phyloP scores from a whole-genome alignment of 768 basidiomycete species.

The Infundibulicybe gibba region DNA sequence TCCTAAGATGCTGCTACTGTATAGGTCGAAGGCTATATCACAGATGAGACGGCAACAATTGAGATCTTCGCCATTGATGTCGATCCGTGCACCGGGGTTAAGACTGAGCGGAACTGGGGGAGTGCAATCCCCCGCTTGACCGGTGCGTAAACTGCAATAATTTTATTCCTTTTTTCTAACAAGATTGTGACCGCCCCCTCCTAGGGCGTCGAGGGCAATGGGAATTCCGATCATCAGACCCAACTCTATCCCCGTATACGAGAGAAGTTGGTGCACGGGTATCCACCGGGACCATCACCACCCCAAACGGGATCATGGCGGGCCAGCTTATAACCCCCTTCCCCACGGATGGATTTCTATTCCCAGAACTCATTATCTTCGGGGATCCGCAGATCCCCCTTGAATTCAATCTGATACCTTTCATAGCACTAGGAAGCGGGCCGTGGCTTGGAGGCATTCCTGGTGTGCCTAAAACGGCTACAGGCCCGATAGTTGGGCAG shows the following conservation, averaged over 20 bases:
- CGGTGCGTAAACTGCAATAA: too few species aligned
- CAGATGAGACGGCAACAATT: constrained; percentile 9
- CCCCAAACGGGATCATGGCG: constrained; percentile 12
- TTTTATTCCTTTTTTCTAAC: too few species aligned
- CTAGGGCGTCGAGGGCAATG: constrained; percentile 8
- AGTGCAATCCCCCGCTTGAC: constrained; percentile 7
- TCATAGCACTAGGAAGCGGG: constrained; percentile 10
- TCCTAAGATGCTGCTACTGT: background rate
- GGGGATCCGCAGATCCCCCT: constrained; percentile 6
- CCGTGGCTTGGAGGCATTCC: constrained; percentile 12
- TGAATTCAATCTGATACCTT: constrained; percentile 15
- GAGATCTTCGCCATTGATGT: constrained; percentile 15
- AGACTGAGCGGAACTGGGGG: constrained; percentile 9
- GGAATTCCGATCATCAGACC: constrained; percentile 6
- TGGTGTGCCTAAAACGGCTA: constrained; percentile 2
- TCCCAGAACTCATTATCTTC: constrained; percentile 13
- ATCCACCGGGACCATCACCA: constrained; percentile 3
- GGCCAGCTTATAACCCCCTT: constrained; percentile 14
- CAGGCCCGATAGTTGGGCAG: constrained; percentile 13
- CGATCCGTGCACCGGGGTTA: constrained; percentile 14
- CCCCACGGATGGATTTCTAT: constrained; percentile 9
- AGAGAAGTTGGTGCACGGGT: constrained; percentile 13
- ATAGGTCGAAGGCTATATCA: constrained; percentile 12
- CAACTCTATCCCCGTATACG: constrained; percentile 10
- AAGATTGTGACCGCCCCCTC: background rate